phyloP scores from a whole-genome alignment of 305 asterid genomes.

The Fraxinus greggii region DNA sequence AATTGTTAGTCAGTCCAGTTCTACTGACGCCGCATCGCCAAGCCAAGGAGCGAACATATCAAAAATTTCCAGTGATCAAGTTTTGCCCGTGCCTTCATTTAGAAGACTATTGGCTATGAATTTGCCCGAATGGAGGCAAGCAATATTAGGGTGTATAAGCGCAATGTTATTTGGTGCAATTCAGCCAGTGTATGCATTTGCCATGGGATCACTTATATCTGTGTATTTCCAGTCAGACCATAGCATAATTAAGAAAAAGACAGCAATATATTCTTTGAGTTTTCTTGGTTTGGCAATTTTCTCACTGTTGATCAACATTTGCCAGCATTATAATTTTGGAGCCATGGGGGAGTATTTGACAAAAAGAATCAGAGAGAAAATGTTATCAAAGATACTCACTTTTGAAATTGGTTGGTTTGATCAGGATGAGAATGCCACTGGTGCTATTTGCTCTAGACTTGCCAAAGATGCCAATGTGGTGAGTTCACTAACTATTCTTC shows the following conservation, averaged over 20 bases:
- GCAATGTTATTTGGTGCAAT: conserved; percentile 78
- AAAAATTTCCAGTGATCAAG: conserved; percentile 37
- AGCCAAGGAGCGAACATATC: conserved; percentile 30
- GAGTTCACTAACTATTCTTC: background rate
- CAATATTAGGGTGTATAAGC: conserved; percentile 49
- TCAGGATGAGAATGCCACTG: conserved; percentile 77
- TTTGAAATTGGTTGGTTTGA: conserved; percentile 99
- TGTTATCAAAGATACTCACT: conserved; percentile 86
- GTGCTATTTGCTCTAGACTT: conserved; percentile 87
- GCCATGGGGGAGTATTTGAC: conserved; percentile 94
- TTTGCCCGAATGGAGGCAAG: conserved; percentile 88
- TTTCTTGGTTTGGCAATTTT: conserved; percentile 72
- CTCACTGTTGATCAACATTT: conserved; percentile 56
- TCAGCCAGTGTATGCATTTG: conserved; percentile 76
- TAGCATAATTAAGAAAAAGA: conserved; percentile 55
- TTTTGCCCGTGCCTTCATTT: conserved; percentile 60
- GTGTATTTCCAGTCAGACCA: conserved; percentile 71
- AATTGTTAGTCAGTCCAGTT: conserved; percentile 58
- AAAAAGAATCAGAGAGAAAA: conserved; percentile 79
- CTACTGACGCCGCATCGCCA: conserved; percentile 52
- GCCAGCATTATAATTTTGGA: conserved; percentile 83
- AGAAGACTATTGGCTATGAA: conserved; percentile 80
- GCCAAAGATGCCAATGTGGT: conserved; percentile 98
- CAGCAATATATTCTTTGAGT: conserved; percentile 46
- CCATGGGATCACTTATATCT: conserved; percentile 79